A percentile compares a stretch with the other conserved stretches of the same genome.
These are phyloP conservation scores for Aspergillus piperis DNA, from an alignment of 2,329 filamentous ascomycete genomes.

Conservation along the genomic window DNA sequence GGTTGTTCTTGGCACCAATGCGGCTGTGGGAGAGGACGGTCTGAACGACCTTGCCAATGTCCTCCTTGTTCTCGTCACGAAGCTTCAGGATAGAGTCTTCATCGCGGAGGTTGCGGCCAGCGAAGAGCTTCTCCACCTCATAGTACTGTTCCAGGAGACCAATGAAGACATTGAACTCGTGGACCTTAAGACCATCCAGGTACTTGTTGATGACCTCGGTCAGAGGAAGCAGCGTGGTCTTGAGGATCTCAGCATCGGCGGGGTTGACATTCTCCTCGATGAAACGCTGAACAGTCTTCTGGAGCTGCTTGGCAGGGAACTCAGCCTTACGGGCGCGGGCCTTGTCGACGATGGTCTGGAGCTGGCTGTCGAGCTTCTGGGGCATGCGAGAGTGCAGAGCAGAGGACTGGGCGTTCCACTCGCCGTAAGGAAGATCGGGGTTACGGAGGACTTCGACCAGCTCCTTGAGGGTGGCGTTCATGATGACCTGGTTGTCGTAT, in stretches of 20 bases:
- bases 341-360: conserved; percentile 83
- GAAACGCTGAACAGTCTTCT: conserved; percentile 84
- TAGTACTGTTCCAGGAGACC: conserved; percentile 79
- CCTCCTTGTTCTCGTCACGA: conserved; percentile 94
- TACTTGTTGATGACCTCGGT: conserved; percentile 78
- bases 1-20: conserved; percentile 89
- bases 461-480: conserved; percentile 82
- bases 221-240: conserved; percentile 72
- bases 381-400: conserved; percentile 98
- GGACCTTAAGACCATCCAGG: conserved; percentile 81
- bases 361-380: conserved; percentile 79
- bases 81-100: conserved; percentile 93
- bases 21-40: conserved; percentile 92
- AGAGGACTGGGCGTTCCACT: conserved; percentile 94
- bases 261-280: conserved; percentile 79
- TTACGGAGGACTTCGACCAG: conserved; percentile 88
- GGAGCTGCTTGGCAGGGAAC: conserved; percentile 86
- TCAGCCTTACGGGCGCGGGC: conserved; percentile 75
- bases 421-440: conserved; percentile 88
- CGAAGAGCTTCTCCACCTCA: conserved; percentile 83
- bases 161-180: conserved; percentile 82
- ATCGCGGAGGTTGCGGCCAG: conserved; percentile 78
- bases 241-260: conserved; percentile 72
- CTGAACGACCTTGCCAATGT: conserved; percentile 79
- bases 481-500: conserved; percentile 97